These are phyloP conservation scores for Monosporascus sp. DNA, from an alignment of 2,329 filamentous ascomycete genomes.

Conservation along the genomic window DNA sequence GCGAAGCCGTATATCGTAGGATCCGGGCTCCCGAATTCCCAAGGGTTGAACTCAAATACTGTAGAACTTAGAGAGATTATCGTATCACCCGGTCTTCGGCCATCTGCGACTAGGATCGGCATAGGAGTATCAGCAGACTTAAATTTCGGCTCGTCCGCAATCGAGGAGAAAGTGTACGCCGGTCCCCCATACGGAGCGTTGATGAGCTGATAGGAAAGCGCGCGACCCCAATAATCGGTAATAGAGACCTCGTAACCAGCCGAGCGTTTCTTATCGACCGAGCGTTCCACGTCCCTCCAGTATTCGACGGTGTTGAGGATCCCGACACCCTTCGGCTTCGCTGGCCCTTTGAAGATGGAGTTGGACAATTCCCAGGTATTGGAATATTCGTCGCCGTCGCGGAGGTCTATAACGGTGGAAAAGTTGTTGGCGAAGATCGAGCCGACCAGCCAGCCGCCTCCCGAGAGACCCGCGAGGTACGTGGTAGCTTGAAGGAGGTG, in stretches of 20 bases:
- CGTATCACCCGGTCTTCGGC: slow-evolving; percentile 55
- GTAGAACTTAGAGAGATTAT: slow-evolving; percentile 68
- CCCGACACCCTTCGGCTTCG: slow-evolving; percentile 20
- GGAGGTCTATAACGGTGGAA: slow-evolving; percentile 48
- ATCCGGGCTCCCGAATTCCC: slow-evolving; percentile 74
- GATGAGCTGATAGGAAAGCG: slow-evolving; percentile 66
- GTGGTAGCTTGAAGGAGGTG: slow-evolving; percentile 65
- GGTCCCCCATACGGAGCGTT: slow-evolving; percentile 64
- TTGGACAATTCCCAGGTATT: slow-evolving; percentile 33
- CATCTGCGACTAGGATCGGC: slow-evolving; percentile 69
- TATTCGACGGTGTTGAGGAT: slow-evolving; percentile 41
- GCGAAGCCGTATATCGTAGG: slow-evolving; percentile 67
- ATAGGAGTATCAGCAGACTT: slow-evolving; percentile 59
- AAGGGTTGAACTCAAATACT: slow-evolving; percentile 73
- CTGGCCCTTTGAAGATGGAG: slow-evolving; percentile 30
- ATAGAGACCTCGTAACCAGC: slow-evolving; percentile 62
- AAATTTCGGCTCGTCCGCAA: slow-evolving; percentile 61
- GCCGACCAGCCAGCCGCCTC: slow-evolving; percentile 71
- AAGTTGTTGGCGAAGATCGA: slow-evolving; percentile 74
- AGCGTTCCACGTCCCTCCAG: slow-evolving; percentile 52
- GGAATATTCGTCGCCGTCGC: slow-evolving; percentile 24
- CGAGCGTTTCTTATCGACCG: slow-evolving; percentile 56
- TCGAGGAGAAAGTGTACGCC: slow-evolving; percentile 68
- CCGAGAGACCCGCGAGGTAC: slow-evolving; percentile 69
- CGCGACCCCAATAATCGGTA: slow-evolving; percentile 71